Evolutionary conservation across 148 eudicot species (phyloP), one percentile per base, ranked within the genome.

Genomic region (Chenopodium berlandieri): DNA sequence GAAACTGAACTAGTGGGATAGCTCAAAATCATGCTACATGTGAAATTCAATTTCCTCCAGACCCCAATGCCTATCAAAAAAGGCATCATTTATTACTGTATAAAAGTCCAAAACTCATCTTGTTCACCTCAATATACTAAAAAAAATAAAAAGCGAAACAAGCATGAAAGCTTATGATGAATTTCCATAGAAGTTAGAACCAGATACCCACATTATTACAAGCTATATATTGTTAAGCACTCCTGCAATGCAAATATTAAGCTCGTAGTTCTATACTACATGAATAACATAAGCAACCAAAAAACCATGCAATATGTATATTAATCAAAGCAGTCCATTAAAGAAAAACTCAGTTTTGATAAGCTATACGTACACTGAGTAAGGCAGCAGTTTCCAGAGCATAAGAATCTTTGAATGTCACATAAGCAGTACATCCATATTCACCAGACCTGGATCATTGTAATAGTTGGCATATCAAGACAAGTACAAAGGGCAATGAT

Each of bases 361-460:
- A 40, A 58, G 75, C 44, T 31, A 63, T 73, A 84, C 97, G 80
- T 89, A 91, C 97, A 86, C 92, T 91, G 83, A 93, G 93, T 84
- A 91, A 81, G 75, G 88, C 82, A 62, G 97, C 97, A 84, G 94
- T 91, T 87, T 93, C 91, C 91, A 91, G 84, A 44, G 91, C 89
- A 86, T 90, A 89, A 80, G 93, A 89, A 86, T 91, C 93, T 85
- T 71, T 86, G 81, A 93, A 93, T 79, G 94, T 89, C 85, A 91
- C 90, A 82, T 91, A 90, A 16, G 94, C 94, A 34, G 88, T 88
- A 81, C 91, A 86, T 71, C 89, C 86, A 83, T 86, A 82, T 83
- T 89, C 91, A 80, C 93, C 89, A 5, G 88, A 82, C 79, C 94
- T 91, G 93, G 37, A 81, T 46, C 75, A 80, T 50, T 56, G 56